Evolutionary conservation across 1,284 basidiomycete species (phyloP), one percentile per base, ranked within the genome.

Genomic region (Wallemia hederae): DNA sequence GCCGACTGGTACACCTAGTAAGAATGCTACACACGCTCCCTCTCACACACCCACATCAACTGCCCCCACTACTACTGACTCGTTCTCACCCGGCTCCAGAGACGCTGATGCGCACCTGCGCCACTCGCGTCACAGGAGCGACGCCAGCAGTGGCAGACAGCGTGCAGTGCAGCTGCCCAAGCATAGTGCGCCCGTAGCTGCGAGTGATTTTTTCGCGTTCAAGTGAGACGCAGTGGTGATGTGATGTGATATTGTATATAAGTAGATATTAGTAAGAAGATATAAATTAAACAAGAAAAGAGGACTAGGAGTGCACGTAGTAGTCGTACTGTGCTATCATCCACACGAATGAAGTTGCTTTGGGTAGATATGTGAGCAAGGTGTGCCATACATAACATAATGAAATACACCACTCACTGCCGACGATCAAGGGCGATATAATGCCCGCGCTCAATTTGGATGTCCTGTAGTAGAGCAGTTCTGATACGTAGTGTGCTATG

Each of bases 401-500:
- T 61, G 33, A 28, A n/a, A n/a, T n/a, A n/a, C n/a, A n/a, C 33
- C 2, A 74, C 87, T 75, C 70, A 94, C 92, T 81, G 17, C 88
- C 82, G 24, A 97, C 85, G 62, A 94, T 74, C 60, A 92, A 74
- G 0, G 92, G 86, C 62, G 80, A 81, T 57, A 90, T 68, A 26
- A 82, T 77, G 0, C 80, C 81, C 0, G 74, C 66, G 60, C 76
- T 77, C 56, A 85, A 63, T 62, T 77, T 82, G 60, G 84, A 80
- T 2, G 86, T 83, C 62, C 80, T 78, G 73, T 82, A 97, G 64
- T 92, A 77, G 67, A 90, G 71, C 61, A 86, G 70, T 72, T 98
- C 92, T 26, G 85, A 82, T 29, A 77, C 75, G 69, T 94, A 96
- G 74, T 98, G 92, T 14, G 75, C 78, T 64, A 91, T 83, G 0